These are phyloP conservation scores for Funneliformis geosporum DNA, from an alignment of 192 early-diverging fungal species.

Conservation along the genomic window DNA sequence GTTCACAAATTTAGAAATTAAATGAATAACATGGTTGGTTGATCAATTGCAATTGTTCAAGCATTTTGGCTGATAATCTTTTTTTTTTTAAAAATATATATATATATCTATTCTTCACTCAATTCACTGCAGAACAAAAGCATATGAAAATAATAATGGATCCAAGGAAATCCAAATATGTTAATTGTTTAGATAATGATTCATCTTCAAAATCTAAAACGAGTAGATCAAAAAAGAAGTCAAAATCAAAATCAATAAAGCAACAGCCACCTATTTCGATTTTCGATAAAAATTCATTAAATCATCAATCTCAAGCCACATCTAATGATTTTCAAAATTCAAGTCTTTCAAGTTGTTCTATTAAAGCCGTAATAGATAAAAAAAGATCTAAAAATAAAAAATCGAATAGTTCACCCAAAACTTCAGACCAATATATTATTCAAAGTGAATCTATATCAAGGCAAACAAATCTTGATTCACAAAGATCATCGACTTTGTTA, in stretches of 20 bases:
- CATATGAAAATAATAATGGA: background rate
- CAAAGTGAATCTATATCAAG: background rate
- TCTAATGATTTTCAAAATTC: too few relatives aligned
- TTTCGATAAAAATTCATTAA: background rate
- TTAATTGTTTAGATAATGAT: too few relatives aligned
- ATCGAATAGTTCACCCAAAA: background rate
- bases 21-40: too few relatives aligned
- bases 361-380: background rate
- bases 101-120: too few relatives aligned
- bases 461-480: too few relatives aligned
- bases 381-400: background rate
- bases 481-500: slow-evolving; percentile 40
- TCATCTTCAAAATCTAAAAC: background rate
- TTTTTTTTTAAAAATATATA: too few relatives aligned
- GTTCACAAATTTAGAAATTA: too few relatives aligned
- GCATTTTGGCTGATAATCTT: too few relatives aligned
- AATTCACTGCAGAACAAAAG: too few relatives aligned
- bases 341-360: background rate
- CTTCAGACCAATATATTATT: background rate
- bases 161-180: background rate
- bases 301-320: background rate
- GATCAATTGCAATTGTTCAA: too few relatives aligned
- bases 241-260: background rate
- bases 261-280: background rate
- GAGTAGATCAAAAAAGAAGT: background rate